phyloP scores from a whole-genome alignment of 208 protist genomes.

The Phytomonas francai region DNA sequence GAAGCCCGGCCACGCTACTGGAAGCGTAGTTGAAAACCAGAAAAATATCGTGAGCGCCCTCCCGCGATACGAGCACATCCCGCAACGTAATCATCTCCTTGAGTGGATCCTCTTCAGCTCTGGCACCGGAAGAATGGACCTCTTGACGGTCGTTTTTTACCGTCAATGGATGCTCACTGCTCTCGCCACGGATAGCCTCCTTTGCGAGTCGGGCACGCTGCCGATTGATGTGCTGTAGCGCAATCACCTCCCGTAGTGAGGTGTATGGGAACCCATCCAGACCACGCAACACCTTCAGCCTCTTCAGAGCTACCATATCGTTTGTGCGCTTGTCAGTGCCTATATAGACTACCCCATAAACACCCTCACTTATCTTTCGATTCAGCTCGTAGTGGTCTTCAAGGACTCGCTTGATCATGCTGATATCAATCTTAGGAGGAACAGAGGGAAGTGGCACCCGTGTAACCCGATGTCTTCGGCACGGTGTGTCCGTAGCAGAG shows the following conservation, averaged over 20 bases:
- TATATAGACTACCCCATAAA: conserved; percentile 95
- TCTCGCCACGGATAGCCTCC: background rate
- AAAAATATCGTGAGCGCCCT: conserved; percentile 57
- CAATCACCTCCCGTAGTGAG: conserved; percentile 81
- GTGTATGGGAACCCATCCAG: conserved; percentile 86
- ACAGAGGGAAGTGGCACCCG: conserved; percentile 46
- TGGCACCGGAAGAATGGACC: background rate
- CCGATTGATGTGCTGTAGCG: conserved; percentile 59
- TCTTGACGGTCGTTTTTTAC: background rate
- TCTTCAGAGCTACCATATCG: conserved; percentile 69
- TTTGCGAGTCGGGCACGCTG: conserved; percentile 30
- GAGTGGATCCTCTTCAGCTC: conserved; percentile 26
- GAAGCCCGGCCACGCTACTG: conserved; percentile 61
- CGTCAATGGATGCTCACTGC: background rate
- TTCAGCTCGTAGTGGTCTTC: conserved; percentile 57
- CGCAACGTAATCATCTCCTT: conserved; percentile 58
- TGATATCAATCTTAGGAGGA: conserved; percentile 39
- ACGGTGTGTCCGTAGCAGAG: conserved; percentile 17
- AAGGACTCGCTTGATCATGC: conserved; percentile 39
- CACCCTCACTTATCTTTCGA: conserved; percentile 93
- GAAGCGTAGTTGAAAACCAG: conserved; percentile 73
- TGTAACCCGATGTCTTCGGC: conserved; percentile 35
- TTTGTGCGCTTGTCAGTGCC: conserved; percentile 39
- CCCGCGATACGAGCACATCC: conserved; percentile 67
- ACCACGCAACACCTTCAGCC: conserved; percentile 69